A percentile compares a stretch with the other conserved stretches of the same genome.
These are phyloP conservation scores for Solanum commersonii DNA, from an alignment of 257 asterid species.

Conservation along the genomic window DNA sequence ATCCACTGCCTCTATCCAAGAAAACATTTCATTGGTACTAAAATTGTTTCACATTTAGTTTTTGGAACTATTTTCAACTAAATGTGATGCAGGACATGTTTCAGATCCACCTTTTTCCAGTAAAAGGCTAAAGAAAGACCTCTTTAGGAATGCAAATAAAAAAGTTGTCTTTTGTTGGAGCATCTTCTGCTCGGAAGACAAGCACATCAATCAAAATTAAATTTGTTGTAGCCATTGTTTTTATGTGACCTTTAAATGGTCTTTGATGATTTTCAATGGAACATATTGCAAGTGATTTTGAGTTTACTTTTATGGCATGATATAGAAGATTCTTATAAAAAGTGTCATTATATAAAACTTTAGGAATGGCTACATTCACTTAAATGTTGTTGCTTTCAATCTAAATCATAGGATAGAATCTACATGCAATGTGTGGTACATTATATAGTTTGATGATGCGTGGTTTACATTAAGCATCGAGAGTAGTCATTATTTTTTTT, in stretches of 20 bases:
- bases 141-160: not conserved
- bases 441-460: not conserved
- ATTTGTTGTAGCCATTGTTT: not conserved
- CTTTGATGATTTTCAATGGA: not conserved
- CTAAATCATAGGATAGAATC: not conserved
- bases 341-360: not conserved
- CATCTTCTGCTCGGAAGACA: not conserved
- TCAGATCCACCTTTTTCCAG: not conserved
- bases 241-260: not conserved
- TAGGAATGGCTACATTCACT: not conserved
- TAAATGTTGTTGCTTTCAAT: not conserved
- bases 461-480: not conserved
- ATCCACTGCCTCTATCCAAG: not conserved
- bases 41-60: not conserved
- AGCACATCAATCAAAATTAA: not conserved
- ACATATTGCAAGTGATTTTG: not conserved
- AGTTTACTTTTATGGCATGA: not conserved
- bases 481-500: not conserved
- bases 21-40: not conserved
- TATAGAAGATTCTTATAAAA: not conserved
- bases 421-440: not conserved
- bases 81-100: not conserved
- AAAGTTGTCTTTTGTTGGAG: not conserved
- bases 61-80: not conserved
- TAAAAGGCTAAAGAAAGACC: not conserved